Base-by-base conservation (phyloP, 2,329 filamentous ascomycete species). In the Remersonia thermophila region DNA sequence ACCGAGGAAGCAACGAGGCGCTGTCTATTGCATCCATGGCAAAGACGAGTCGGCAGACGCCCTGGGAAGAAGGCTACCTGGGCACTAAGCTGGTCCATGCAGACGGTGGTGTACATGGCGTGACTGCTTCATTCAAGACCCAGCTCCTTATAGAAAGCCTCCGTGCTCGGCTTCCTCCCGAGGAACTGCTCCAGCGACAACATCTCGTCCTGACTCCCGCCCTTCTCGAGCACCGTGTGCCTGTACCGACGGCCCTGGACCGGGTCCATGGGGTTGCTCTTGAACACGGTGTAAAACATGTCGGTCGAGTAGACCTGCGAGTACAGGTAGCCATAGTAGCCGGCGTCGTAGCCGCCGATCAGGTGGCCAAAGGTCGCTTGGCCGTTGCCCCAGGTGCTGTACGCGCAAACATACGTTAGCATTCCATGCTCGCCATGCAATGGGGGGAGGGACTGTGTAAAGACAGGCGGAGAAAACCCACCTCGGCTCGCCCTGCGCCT, bases 261-360 rank as follows among this genome's bases (percentile, higher is more conserved):
- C 23, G 67, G 68, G 55, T 86, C 73, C 82, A 89, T 86, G 0
- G 83, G 83, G 54, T 87, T 67, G 47, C 72, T 66, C 62, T 80
- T 78, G 62, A 91, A 91, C 32, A 82, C 77, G 0, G 71, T 71
- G 59, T 83, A 77, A 66, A 89, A 93, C 82, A 93, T 89, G 58
- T 93, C 83, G 17, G 80, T 72, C 15, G 77, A 83, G 60, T 87
- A 91, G 13, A 91, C 84, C 55, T 84, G 73, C 1, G 79, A 84
- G 44, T 73, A 80, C 25, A 80, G 61, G 53, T 80, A 81, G 49
- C 76, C 75, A 56, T 91, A 91, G 62, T 89, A 89, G 30, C 83
- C 82, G 20, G 83, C 83, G 56, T 89, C 83, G 51, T 91, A 91
- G 2, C 83, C 83, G 36, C 82, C 82, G 41, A 89, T 83, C 44